Conservation (phyloP, 768 basidiomycete genomes). For the Pisolithus marmoratus region DNA sequence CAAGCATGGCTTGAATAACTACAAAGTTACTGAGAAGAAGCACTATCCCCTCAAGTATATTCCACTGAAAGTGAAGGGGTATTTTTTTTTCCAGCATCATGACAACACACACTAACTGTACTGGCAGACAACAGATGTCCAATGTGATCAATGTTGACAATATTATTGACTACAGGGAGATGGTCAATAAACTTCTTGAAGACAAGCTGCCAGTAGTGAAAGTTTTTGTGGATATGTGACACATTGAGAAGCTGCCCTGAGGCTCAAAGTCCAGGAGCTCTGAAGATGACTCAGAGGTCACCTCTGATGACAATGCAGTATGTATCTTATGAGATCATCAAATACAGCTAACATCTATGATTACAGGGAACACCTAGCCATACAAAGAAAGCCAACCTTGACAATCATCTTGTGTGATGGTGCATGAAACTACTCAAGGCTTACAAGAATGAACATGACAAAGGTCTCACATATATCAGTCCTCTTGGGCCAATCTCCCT, state of each 20-base stretch:
- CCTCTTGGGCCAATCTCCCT: too few species aligned
- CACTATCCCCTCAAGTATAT: slow-evolving; percentile 9
- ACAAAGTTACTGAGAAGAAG: slow-evolving; percentile 17
- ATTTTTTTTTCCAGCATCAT: neutral
- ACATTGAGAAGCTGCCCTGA: slow-evolving; percentile 1
- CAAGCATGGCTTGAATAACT: neutral
- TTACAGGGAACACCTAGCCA: too few species aligned
- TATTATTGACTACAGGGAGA: slow-evolving; percentile 8
- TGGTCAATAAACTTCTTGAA: slow-evolving; percentile 9
- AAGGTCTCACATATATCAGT: too few species aligned
- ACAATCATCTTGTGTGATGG: neutral
- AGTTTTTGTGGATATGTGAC: slow-evolving; percentile 4
- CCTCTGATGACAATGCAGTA: too few species aligned
- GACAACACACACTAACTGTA: neutral
- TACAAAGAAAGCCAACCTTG: neutral
- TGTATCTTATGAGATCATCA: too few species aligned
- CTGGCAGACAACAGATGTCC: neutral
- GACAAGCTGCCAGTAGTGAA: neutral
- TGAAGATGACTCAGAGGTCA: too few species aligned
- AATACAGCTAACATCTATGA: too few species aligned
- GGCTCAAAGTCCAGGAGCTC: too few species aligned
- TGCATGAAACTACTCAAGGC: neutral
- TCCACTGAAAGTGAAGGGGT: neutral
- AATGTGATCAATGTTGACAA: neutral
- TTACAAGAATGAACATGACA: slow-evolving; percentile 2